Conservation (phyloP, 2,329 filamentous ascomycete genomes). For the Hymenoscyphus albidus region DNA sequence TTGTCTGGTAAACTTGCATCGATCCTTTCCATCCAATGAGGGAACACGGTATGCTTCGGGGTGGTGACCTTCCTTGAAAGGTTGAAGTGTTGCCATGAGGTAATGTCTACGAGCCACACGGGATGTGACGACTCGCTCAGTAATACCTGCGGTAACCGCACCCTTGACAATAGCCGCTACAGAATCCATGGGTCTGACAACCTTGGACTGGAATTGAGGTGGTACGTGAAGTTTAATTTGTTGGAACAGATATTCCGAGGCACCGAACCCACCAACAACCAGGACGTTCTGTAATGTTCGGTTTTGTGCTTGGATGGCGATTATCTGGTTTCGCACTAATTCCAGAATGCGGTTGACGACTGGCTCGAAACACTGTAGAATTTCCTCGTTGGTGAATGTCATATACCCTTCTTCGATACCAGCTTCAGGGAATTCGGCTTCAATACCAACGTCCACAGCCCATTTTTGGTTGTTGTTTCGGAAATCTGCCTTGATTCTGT, state of each 20-base stretch:
- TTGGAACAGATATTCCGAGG: conserved; percentile 98
- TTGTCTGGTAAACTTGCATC: conserved; percentile 97
- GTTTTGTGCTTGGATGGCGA: conserved; percentile 97
- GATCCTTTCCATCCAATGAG: conserved; percentile 91
- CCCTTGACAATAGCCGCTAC: conserved; percentile 98
- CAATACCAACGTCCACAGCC: conserved; percentile 97
- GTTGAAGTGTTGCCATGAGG: conserved; percentile 97
- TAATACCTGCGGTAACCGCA: conserved; percentile 95
- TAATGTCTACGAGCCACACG: conserved; percentile 97
- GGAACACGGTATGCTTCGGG: conserved; percentile 97
- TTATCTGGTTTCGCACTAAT: conserved; percentile 95
- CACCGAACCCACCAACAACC: conserved; percentile 96
- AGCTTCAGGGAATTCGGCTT: conserved; percentile 95
- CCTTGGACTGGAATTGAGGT: conserved; percentile 97
- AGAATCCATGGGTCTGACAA: conserved; percentile 97
- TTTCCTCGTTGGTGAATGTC: conserved; percentile 99
- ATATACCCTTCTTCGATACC: conserved; percentile 99
- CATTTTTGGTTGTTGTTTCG: conserved; percentile 98
- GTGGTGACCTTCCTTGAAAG: conserved; percentile 98
- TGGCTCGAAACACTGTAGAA: conserved; percentile 97
- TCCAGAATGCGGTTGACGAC: conserved; percentile 97
- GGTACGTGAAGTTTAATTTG: conserved; percentile 98
- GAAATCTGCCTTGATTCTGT: conserved; percentile 99
- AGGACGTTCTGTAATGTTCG: conserved; percentile 90
- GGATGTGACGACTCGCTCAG: conserved; percentile 92